Evolutionary conservation across 2,329 filamentous ascomycete genomes (phyloP).

Genomic region (Pseudocercospora fuligena): DNA sequence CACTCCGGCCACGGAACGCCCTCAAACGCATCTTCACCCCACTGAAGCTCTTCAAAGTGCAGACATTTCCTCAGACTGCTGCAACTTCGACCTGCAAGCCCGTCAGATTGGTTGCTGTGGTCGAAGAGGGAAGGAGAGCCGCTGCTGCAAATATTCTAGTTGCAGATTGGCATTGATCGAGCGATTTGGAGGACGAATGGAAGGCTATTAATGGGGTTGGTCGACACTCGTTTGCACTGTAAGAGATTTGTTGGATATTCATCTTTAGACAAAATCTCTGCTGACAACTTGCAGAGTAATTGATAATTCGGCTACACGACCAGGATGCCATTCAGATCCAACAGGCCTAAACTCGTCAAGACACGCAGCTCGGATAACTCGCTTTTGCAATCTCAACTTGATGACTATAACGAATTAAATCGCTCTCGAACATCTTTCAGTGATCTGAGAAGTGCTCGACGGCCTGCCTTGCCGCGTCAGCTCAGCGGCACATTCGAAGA

Average conservation of each 20-base stretch:
- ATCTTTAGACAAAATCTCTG: not conserved
- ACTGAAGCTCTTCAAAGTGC: not conserved
- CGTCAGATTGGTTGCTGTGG: not conserved
- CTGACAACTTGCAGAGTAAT: not conserved
- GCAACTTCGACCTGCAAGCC: not conserved
- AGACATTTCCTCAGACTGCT: not conserved
- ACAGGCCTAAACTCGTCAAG: conserved; percentile 20
- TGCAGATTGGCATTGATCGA: not conserved
- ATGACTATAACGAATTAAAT: conserved; percentile 7
- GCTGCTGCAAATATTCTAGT: conserved; percentile 4
- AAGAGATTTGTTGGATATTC: not conserved
- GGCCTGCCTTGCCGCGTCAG: conserved; percentile 17
- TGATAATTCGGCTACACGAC: not conserved
- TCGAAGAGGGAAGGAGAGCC: not conserved
- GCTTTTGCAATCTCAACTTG: conserved; percentile 1
- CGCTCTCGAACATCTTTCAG: conserved; percentile 15
- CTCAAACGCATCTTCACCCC: not conserved
- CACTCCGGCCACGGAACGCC: not conserved
- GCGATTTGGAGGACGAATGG: not conserved
- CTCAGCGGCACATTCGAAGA: conserved; percentile 17
- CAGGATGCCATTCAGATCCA: conserved; percentile 16
- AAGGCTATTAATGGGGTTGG: not conserved
- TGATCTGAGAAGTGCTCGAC: conserved; percentile 12
- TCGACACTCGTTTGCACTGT: not conserved
- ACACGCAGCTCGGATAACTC: conserved; percentile 15